phyloP scores from a whole-genome alignment of 129 eudicot species.

The Heracleum sosnowskyi region DNA sequence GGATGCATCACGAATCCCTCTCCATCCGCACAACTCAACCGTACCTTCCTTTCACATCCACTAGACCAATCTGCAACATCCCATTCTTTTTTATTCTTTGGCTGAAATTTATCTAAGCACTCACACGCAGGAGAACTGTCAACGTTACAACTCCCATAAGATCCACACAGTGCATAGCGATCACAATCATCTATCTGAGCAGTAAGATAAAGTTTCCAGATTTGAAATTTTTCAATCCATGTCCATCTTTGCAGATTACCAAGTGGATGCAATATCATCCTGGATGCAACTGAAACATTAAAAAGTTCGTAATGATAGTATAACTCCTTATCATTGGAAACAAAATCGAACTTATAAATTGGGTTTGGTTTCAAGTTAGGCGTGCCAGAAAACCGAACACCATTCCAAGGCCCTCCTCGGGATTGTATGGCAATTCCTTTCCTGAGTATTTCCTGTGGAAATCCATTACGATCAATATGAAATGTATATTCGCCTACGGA shows the following conservation, averaged over 20 bases:
- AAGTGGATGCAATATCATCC: conserved; percentile 15
- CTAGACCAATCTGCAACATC: conserved; percentile 31
- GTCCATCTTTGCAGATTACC: conserved; percentile 14
- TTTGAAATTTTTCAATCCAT: conserved; percentile 22
- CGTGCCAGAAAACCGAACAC: conserved; percentile 8
- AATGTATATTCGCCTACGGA: conserved; percentile 20
- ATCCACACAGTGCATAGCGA: conserved; percentile 35
- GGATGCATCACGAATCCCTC: conserved; percentile 30
- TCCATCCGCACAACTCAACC: conserved; percentile 20
- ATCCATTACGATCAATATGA: not conserved
- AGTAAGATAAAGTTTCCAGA: conserved; percentile 19
- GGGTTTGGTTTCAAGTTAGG: conserved; percentile 14
- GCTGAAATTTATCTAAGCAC: conserved; percentile 41
- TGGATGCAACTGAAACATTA: conserved; percentile 12
- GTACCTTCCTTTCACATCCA: conserved; percentile 37
- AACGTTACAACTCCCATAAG: conserved; percentile 37
- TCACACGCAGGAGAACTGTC: conserved; percentile 27
- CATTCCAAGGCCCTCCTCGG: conserved; percentile 26
- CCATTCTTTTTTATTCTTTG: conserved; percentile 30
- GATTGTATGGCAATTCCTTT: not conserved
- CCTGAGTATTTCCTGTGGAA: not conserved
- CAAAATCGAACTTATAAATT: conserved; percentile 16
- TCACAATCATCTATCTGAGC: conserved; percentile 27
- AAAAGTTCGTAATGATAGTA: conserved; percentile 18
- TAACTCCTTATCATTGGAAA: conserved; percentile 13